These are phyloP conservation scores for Capniomyces stellatus DNA, from an alignment of 371 early-diverging fungal genomes.

Conservation along the genomic window DNA sequence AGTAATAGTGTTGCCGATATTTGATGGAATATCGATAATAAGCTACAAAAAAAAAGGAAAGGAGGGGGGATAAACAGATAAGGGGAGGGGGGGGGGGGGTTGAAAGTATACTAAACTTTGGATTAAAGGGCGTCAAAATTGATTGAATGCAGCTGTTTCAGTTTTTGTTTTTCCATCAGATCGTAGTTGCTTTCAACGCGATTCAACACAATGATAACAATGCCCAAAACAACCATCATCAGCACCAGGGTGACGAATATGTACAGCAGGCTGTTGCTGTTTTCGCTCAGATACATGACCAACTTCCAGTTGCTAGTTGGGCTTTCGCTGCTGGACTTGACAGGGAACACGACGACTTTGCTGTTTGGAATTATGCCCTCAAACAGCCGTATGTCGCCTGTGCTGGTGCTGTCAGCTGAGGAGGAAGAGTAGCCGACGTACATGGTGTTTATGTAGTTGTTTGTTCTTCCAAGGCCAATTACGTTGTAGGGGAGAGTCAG, in stretches of 20 bases:
- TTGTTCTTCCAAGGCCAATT: conserved; percentile 81
- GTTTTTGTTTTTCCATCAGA: conserved; percentile 7
- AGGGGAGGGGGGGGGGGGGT: no score
- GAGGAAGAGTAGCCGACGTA: conserved; percentile 40
- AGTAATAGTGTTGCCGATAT: neutral
- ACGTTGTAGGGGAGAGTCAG: conserved; percentile 67
- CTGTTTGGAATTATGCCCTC: conserved; percentile 86
- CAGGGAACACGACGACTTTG: conserved; percentile 73
- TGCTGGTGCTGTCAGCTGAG: conserved; percentile 28
- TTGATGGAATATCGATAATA: neutral
- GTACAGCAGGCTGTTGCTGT: conserved; percentile 55
- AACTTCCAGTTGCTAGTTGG: conserved; percentile 45
- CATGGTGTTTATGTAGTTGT: conserved; percentile 83
- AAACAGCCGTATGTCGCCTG: conserved; percentile 33
- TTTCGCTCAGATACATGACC: conserved; percentile 63
- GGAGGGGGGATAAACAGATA: no score
- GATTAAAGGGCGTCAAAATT: conserved; percentile 85
- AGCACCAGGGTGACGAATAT: conserved; percentile 49
- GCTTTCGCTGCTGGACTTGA: conserved; percentile 26
- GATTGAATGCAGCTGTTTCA: conserved; percentile 38
- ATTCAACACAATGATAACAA: conserved; percentile 47
- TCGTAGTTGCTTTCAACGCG: conserved; percentile 38
- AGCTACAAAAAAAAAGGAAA: no score
- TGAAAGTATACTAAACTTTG: no score
- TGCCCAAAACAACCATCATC: conserved; percentile 39